Evolutionary conservation across 106 monocot species (phyloP).

Genomic region (Acanthochlamys bracteata): DNA sequence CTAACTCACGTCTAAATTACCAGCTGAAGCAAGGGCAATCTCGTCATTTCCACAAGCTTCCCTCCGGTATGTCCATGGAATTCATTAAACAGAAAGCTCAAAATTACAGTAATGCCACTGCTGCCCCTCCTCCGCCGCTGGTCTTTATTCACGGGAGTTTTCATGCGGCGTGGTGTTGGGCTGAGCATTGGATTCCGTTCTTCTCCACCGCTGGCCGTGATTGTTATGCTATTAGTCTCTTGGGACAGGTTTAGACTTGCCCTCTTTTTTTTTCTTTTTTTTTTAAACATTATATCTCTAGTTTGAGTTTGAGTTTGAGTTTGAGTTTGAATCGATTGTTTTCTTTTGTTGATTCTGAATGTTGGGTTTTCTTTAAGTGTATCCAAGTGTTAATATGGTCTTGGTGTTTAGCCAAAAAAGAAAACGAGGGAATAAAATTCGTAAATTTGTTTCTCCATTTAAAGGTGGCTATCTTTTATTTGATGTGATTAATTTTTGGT

Average conservation of each 20-base stretch:
- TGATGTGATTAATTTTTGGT: too few relatives aligned
- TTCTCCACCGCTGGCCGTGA: conserved; percentile 56
- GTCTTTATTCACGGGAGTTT: conserved; percentile 90
- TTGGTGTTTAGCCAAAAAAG: too few relatives aligned
- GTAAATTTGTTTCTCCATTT: too few relatives aligned
- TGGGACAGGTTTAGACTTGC: conserved; percentile 33
- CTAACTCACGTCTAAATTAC: conserved; percentile 14
- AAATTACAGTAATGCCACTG: not conserved
- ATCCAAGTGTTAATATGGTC: too few relatives aligned
- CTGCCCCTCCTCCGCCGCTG: conserved; percentile 22
- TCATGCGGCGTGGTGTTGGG: conserved; percentile 98
- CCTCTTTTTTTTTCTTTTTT: not conserved
- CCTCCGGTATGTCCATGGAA: conserved; percentile 65
- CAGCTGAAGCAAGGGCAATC: conserved; percentile 55
- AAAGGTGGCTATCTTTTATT: too few relatives aligned
- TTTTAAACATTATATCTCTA: too few relatives aligned
- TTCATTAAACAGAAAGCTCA: conserved; percentile 46
- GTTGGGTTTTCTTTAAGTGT: too few relatives aligned
- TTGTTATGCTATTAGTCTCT: conserved; percentile 68
- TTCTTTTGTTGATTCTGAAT: too few relatives aligned
- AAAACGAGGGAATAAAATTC: too few relatives aligned
- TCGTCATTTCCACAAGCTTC: conserved; percentile 64
- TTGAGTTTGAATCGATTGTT: not conserved
- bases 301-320: not conserved
- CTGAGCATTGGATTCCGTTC: conserved; percentile 78